Percentiles rank a stretch among this genome's conserved stretches.
Evolutionary conservation across 2,329 filamentous ascomycete species (phyloP).

Genomic region (Phialophora chinensis): DNA sequence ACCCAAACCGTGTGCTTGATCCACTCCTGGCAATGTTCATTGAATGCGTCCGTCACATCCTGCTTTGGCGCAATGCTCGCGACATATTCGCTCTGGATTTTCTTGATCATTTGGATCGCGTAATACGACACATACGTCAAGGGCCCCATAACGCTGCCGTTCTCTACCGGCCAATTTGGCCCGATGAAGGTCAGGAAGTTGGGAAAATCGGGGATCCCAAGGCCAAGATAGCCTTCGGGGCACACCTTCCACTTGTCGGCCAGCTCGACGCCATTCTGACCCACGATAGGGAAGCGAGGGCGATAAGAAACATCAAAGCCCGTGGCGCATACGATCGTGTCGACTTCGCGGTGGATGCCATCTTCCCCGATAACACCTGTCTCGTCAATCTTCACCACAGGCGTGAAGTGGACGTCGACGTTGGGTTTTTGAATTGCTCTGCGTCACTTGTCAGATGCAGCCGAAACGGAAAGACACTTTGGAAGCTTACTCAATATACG

Average conservation of each 20-base stretch:
- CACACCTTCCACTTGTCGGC: conserved; percentile 53
- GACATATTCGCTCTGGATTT: conserved; percentile 52
- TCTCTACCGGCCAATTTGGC: conserved; percentile 51
- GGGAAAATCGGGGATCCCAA: conserved; percentile 42
- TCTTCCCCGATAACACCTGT: conserved; percentile 49
- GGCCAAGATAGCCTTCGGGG: conserved; percentile 40
- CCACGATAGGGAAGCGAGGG: conserved; percentile 54
- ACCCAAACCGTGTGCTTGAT: conserved; percentile 59
- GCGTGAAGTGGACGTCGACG: conserved; percentile 58
- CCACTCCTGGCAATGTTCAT: conserved; percentile 53
- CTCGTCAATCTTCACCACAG: conserved; percentile 53
- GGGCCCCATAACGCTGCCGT: conserved; percentile 54
- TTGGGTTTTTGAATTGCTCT: conserved; percentile 57
- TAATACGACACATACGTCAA: conserved; percentile 50
- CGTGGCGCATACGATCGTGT: conserved; percentile 49
- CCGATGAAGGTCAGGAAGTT: conserved; percentile 41
- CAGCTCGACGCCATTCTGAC: conserved; percentile 48
- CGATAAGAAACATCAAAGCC: conserved; percentile 50
- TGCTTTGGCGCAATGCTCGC: conserved; percentile 48
- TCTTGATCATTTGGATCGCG: conserved; percentile 49
- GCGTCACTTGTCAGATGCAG: background rate
- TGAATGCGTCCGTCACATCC: conserved; percentile 44
- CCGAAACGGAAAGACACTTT: background rate
- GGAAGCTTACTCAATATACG: conserved; percentile 50
- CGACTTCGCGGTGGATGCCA: conserved; percentile 44